Evolutionary conservation across 2,329 filamentous ascomycete genomes (phyloP), one percentile per base, ranked within the genome.

Genomic region (Leptographium flavum): DNA sequence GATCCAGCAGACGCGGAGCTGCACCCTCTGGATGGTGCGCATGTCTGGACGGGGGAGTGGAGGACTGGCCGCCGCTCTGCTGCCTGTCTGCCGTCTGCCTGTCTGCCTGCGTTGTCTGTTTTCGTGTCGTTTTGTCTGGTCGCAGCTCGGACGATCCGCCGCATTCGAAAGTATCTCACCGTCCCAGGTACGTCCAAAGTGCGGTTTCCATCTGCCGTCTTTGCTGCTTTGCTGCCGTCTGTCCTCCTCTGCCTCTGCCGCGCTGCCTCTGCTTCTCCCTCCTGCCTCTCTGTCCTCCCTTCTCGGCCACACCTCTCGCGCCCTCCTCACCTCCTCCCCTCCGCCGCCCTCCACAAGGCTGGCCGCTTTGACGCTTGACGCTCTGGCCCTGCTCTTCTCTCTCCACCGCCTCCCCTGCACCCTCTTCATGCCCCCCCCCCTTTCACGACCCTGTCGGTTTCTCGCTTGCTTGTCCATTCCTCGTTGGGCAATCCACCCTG

Each of bases 401-500:
- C 28, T 15, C 17, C 39, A n/a, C 23, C 19, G 27, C 28, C 39
- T 15, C 22, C n/a, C 25, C 37, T 17, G 14, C 13, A 15, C 5
- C 37, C 25, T 39, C n/a, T 8, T 39, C 23, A 21, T 19, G 8
- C 23, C 15, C 21, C 19, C 36, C 25, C 37, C 23, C 37, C 37
- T 36, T 10, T 27, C n/a, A 7, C 25, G 21, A 30, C 38, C 25
- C 39, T 42, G 47, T 43, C 32, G 22, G 33, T 31, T 31, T 41
- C 40, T 43, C 22, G 27, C 28, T 40, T 36, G 38, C 15, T 39
- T 11, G 30, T 21, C 43, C 36, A 39, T 40, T 33, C 46, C 39
- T 39, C 39, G 22, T 45, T 39, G 25, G 36, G 43, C 40, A 45
- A 13, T 25, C 28, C 30, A 22, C 19, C 27, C 47, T 49, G 45